Percentiles rank a stretch among this genome's conserved stretches.
Conservation (phyloP, 495 filamentous ascomycete genomes). For the Trichoderma asperelloides region DNA sequence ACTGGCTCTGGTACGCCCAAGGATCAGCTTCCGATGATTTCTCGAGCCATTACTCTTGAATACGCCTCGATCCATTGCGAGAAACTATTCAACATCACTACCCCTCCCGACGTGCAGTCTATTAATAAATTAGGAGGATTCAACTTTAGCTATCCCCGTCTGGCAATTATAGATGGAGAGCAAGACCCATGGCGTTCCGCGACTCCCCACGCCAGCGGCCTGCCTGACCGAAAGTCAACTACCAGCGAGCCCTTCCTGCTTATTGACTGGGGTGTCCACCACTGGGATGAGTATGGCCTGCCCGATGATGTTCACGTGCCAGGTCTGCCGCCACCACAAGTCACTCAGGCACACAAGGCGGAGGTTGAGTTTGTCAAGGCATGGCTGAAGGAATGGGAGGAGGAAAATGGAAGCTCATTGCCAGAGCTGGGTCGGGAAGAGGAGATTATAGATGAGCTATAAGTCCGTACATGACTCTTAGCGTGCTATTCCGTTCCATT, state of each 20-base stretch:
- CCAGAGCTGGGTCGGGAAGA: neutral
- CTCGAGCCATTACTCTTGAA: constrained; percentile 49
- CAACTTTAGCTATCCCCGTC: constrained; percentile 50
- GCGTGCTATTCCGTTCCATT: no score
- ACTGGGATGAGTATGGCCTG: constrained; percentile 66
- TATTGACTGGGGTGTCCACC: constrained; percentile 55
- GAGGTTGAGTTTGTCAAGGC: constrained; percentile 51
- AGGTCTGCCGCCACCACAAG: constrained; percentile 42
- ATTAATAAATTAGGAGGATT: constrained; percentile 68
- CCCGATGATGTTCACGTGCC: constrained; percentile 49
- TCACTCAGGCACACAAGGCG: constrained; percentile 44
- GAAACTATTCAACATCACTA: constrained; percentile 53
- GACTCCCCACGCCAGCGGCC: constrained; percentile 45
- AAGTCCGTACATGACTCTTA: neutral
- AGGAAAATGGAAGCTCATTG: neutral
- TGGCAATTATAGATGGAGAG: constrained; percentile 60
- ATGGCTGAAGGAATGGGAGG: constrained; percentile 54
- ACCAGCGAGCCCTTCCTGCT: constrained; percentile 51
- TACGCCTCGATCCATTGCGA: constrained; percentile 47
- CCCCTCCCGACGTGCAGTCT: constrained; percentile 40
- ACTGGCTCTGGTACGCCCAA: constrained; percentile 55
- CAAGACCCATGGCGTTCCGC: constrained; percentile 63
- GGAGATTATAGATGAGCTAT: neutral
- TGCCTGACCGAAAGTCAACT: constrained; percentile 41
- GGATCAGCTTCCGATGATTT: constrained; percentile 52